Conservation (phyloP, 2,329 filamentous ascomycete genomes). For the Cryphonectria radicalis region DNA sequence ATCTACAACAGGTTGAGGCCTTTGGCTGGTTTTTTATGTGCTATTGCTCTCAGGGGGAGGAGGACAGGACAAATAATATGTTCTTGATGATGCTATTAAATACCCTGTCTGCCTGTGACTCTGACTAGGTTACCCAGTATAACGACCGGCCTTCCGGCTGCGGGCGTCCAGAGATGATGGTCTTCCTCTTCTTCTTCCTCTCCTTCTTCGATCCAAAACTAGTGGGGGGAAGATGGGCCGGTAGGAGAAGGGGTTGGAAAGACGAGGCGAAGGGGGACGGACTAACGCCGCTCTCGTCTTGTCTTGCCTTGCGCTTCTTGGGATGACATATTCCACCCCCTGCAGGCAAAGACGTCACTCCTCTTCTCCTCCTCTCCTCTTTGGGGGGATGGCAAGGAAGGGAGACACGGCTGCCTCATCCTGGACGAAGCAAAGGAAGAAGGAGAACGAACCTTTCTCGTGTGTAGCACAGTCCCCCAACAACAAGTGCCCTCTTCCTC, state of each 20-base stretch:
- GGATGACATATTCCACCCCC: neutral
- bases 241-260: too few relatives aligned
- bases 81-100: neutral
- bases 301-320: neutral
- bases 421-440: neutral
- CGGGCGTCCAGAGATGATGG: neutral
- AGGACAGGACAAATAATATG: neutral
- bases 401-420: neutral
- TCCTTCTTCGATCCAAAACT: neutral
- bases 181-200: neutral
- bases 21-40: neutral
- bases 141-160: neutral
- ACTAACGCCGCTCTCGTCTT: neutral
- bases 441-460: neutral
- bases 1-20: too few relatives aligned
- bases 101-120: neutral
- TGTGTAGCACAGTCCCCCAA: neutral
- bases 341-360: conserved; percentile 6
- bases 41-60: neutral
- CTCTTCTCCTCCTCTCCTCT: neutral
- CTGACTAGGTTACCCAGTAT: neutral
- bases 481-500: neutral
- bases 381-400: neutral
- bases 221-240: neutral
- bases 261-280: neutral